Evolutionary conservation across 306 rosid genomes (phyloP), one percentile per base, ranked within the genome.

Genomic region (Rosa persica): DNA sequence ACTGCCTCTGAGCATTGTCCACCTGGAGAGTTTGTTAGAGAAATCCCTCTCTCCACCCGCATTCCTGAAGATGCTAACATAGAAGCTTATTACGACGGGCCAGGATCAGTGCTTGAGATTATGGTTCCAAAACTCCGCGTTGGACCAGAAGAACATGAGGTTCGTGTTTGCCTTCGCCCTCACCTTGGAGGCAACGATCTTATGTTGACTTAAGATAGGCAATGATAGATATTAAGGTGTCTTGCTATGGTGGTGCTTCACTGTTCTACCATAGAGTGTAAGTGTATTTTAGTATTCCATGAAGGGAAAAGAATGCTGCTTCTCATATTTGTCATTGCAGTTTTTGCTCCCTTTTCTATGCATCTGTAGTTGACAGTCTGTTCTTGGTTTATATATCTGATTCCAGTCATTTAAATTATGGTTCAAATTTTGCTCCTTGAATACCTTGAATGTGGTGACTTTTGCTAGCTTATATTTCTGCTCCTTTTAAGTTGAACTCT

Each of bases 11-110:
- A 94, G 85, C 98, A 94, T 84, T 94, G 98, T 66, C 97, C 96
- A 47, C 97, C 95, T 0, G 98, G 98, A 12, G 96, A 92, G 76
- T 94, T 94, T 25, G 93, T 94, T 42, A 86, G 98, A 4, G 98
- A 94, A 86, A 92, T 94, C 62, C 88, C 89, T 4, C 96, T 94
- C 42, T 82, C 89, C 39, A 92, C 91, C 23, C 89, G 96, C 80
- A 94, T 94, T 84, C 97, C 97, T 39, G 98, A 94, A 87, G 96
- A 90, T 27, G 98, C 97, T 76, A 87, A 90, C 49, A 85, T 94
- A 17, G 98, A 94, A 85, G 98, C 98, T 27, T 92, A 90, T 71
- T 92, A 89, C n/a, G 97, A 92, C 12, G 96, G 91, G 23, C 96
- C 98, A 55, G 97, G 96, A 67, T 92, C 98, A 0, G 88, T 86